A percentile compares a stretch with the other conserved stretches of the same genome.
These are phyloP conservation scores for Coniferiporia sulphurascens DNA, from an alignment of 1,284 basidiomycete genomes.

Conservation along the genomic window DNA sequence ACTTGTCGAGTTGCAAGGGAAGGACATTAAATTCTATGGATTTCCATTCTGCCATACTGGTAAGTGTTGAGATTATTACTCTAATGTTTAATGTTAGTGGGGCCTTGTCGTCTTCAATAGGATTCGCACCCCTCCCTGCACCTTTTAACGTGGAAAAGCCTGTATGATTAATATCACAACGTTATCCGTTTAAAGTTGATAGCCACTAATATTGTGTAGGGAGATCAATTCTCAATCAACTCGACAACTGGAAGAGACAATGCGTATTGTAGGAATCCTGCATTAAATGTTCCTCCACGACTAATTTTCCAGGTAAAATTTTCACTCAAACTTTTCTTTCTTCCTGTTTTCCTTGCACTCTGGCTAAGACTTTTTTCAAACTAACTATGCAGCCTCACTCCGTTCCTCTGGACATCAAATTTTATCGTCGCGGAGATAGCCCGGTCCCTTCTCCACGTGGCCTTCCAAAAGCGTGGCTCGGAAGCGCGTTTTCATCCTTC, in stretches of 20 bases:
- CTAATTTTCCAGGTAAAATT: conserved; percentile 1
- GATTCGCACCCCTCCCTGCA: conserved; percentile 26
- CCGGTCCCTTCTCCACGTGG: conserved; percentile 12
- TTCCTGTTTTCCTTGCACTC: background rate
- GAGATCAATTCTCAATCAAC: conserved; percentile 33
- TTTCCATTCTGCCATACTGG: conserved; percentile 36
- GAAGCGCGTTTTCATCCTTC: conserved; percentile 30
- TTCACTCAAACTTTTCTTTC: conserved; percentile 26
- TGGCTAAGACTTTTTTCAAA: background rate
- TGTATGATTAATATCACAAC: background rate
- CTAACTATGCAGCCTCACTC: conserved; percentile 34
- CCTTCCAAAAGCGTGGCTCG: conserved; percentile 28
- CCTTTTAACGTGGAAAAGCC: background rate
- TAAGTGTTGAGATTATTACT: conserved; percentile 28
- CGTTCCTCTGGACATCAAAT: conserved; percentile 40
- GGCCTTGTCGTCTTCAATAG: conserved; percentile 22
- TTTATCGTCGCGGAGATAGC: conserved; percentile 21
- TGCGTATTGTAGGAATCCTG: conserved; percentile 26
- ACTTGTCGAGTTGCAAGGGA: conserved; percentile 19
- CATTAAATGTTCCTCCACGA: conserved; percentile 33
- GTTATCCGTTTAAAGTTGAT: too few relatives aligned
- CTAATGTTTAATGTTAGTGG: conserved; percentile 32
- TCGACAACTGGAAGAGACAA: conserved; percentile 28
- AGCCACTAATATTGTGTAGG: conserved; percentile 8
- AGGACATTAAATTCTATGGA: conserved; percentile 28